Evolutionary conservation across 164 flowering plant species (phyloP), one percentile per base, ranked within the genome.

Genomic region (Euptelea pleiosperma): DNA sequence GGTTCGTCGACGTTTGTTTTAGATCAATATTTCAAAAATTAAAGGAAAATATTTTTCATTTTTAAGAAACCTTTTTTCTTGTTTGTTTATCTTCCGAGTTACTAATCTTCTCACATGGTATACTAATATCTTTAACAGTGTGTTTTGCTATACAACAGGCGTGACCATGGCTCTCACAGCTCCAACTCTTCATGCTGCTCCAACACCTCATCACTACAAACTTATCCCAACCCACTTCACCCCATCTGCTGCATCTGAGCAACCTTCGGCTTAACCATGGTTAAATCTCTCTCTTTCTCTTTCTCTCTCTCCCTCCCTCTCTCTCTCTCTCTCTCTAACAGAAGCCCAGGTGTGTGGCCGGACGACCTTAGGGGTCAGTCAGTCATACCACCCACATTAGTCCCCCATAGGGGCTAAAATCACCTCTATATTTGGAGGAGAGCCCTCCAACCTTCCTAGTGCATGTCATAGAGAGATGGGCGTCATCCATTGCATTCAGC

Each of bases 81-180:
- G 31, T 11, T 16, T 11, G 8, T 25, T 15, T 47, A 12, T 29
- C 5, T 26, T 47, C 26, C 31, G 12, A 3, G 14, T 16, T 25
- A 3, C 48, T 57, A n/a, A 29, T 42, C n/a, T 34, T 35, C 6
- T 31, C 28, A 14, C 6, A 12, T 57, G 43, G 35, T 54, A 52
- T 71, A 78, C 89, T 84, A 75, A 88, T 68, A 76, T 78, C 77
- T 81, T 73, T 85, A 83, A 84, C 91, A 91, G 96, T 91, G 77
- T 86, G 84, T 66, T 81, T 89, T 78, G 78, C 87, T 83, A 77
- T 84, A 78, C 86, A 84, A 61, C 96, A 91, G 98, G 98, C 89
- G 75, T 91, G 77, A 87, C 73, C 67, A 74, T 81, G 90, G 80
- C 84, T 60, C 80, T 81, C 45, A 31, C 67, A n/a, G 52, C 68